Evolutionary conservation across 192 early-diverging fungal genomes (phyloP).

Genomic region (Gamsiella multidivaricata): DNA sequence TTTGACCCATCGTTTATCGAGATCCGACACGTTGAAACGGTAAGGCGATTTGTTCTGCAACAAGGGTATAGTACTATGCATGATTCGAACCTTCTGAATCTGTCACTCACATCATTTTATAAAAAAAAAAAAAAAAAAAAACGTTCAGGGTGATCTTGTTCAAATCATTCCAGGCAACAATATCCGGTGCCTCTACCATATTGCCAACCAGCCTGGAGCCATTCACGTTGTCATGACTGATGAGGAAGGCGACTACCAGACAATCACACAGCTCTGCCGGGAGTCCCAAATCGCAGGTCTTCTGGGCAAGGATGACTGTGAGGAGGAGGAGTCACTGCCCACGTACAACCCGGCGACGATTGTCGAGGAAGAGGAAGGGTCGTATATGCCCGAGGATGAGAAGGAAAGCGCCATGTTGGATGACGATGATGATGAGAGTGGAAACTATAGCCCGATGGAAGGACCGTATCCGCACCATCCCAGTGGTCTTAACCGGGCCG

Average conservation of each 20-base stretch:
- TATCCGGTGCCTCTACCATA: constrained; percentile 68
- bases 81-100: too few relatives aligned
- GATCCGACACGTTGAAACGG: constrained; percentile 84
- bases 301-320: constrained; percentile 12
- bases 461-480: constrained; percentile 40
- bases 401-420: constrained; percentile 20
- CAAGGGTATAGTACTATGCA: not conserved
- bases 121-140: not conserved
- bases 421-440: constrained; percentile 48
- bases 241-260: constrained; percentile 48
- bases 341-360: constrained; percentile 21
- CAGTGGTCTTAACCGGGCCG: constrained; percentile 19
- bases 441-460: constrained; percentile 38
- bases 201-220: constrained; percentile 48
- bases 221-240: constrained; percentile 66
- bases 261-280: constrained; percentile 40
- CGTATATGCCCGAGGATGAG: constrained; percentile 28
- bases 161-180: constrained; percentile 67
- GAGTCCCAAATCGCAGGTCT: constrained; percentile 38
- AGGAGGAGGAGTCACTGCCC: constrained; percentile 11
- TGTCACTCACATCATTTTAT: too few relatives aligned
- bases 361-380: constrained; percentile 39
- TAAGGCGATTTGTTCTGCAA: constrained; percentile 1
- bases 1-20: constrained; percentile 94
- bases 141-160: constrained; percentile 57